phyloP scores from a whole-genome alignment of 208 protist species.

The Crithidia acanthocephali region DNA sequence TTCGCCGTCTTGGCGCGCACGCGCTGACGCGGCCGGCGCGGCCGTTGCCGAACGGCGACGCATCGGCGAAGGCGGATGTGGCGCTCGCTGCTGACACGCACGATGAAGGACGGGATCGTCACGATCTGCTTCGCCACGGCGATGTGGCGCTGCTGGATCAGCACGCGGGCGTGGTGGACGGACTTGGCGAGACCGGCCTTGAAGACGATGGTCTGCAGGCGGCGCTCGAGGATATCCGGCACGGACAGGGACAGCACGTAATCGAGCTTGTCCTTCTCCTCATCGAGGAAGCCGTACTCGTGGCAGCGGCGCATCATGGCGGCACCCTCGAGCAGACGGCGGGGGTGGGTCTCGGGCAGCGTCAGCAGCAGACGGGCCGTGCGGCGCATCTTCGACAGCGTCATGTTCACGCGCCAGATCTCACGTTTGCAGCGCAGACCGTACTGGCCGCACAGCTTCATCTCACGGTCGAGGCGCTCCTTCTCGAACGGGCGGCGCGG shows the following conservation, averaged over 20 bases:
- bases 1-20: slow-evolving; percentile 82
- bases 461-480: slow-evolving; percentile 99
- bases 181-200: slow-evolving; percentile 99
- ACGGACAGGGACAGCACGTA: slow-evolving; percentile 99
- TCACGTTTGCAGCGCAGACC: slow-evolving; percentile 99
- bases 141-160: slow-evolving; percentile 99
- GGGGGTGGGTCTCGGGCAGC: slow-evolving; percentile 98
- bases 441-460: slow-evolving; percentile 99
- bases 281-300: slow-evolving; percentile 98
- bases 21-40: slow-evolving; percentile 96
- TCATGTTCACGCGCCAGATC: slow-evolving; percentile 99
- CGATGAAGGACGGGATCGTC: slow-evolving; percentile 99
- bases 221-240: slow-evolving; percentile 99
- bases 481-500: slow-evolving; percentile 99
- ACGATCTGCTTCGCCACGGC: slow-evolving; percentile 99
- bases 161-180: slow-evolving; percentile 99
- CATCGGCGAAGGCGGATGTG: slow-evolving; percentile 98
- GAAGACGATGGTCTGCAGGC: slow-evolving; percentile 99
- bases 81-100: slow-evolving; percentile 98
- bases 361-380: slow-evolving; percentile 99
- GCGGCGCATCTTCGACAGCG: slow-evolving; percentile 99
- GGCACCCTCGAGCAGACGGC: slow-evolving; percentile 97
- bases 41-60: slow-evolving; percentile 96
- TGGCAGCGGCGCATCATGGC: slow-evolving; percentile 99
- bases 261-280: slow-evolving; percentile 99